phyloP scores from a whole-genome alignment of 73 alveolate genomes.

The Tetrahymena elliotti region DNA sequence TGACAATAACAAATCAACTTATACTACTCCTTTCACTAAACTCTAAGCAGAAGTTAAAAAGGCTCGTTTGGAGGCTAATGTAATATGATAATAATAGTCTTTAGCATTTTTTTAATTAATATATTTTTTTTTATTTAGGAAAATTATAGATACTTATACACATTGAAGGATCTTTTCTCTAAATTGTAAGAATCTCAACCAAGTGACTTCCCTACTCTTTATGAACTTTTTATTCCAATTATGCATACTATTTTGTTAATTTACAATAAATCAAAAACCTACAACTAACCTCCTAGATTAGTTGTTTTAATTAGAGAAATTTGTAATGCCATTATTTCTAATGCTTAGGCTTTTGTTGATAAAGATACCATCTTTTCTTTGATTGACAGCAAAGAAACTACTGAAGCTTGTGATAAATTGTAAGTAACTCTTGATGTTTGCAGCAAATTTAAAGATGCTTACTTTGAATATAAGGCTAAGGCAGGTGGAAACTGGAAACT shows the following conservation, averaged over 20 bases:
- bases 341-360: constrained; percentile 79
- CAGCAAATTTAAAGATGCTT: constrained; percentile 94
- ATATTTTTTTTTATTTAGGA: neutral
- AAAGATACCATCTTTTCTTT: constrained; percentile 92
- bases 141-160: constrained; percentile 15
- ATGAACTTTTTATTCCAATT: constrained; percentile 94
- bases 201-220: constrained; percentile 89
- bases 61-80: constrained; percentile 98
- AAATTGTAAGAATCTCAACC: constrained; percentile 43
- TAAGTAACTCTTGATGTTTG: constrained; percentile 81
- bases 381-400: constrained; percentile 96
- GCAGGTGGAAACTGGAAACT: constrained; percentile 94
- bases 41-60: constrained; percentile 97
- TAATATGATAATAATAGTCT: constrained; percentile 67
- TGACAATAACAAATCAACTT: constrained; percentile 98
- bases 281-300: constrained; percentile 94
- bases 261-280: constrained; percentile 91
- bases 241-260: constrained; percentile 97
- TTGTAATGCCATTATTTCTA: constrained; percentile 95
- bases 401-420: constrained; percentile 94
- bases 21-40: constrained; percentile 96
- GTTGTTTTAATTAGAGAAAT: constrained; percentile 94
- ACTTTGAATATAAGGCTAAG: constrained; percentile 85
- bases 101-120: neutral
- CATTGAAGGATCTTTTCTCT: constrained; percentile 79